Base-by-base conservation (phyloP, 192 early-diverging fungal species). In the Coemansia sp. region DNA sequence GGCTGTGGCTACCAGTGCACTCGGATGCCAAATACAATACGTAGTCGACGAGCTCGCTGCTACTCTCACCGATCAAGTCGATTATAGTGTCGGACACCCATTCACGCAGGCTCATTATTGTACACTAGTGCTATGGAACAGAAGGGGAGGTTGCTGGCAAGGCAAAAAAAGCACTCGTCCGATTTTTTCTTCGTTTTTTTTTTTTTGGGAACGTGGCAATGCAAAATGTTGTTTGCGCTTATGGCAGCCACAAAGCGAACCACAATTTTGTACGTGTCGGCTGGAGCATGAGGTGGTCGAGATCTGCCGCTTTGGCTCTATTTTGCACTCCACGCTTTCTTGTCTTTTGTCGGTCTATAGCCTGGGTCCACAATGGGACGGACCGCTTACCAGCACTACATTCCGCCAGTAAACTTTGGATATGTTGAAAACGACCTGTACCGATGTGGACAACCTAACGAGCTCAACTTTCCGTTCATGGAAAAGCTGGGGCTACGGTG, bases 401-500 rank as follows among this genome's bases (percentile, higher is more conserved):
- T 74, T 36, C 77, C 77, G 17, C 77, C 77, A 22, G 72, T 74
- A 26, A 98, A 98, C 79, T 98, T 91, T 86, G 96, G 96, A 3
- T 91, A 97, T 84, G 91, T 98, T 42, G 96, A 99, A 69, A 94
- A 95, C 62, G 89, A 95, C 65, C 84, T 99, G 15, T 99, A 96
- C 80, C 86, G 97, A 41, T 98, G 94, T 18, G 90, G 92, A 21
- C 95, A 98, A 70, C 97, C 97, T 14, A 98, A 99, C 70, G 97
- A 99, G 80, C 87, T 99, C 57, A 99, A 99, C 83, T 99, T 98
- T 72, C 97, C 97, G 0, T 97, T 98, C 66, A 84, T 99, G 57
- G 97, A 98, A 66, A 95, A 93, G 66, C 88, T 99, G 3, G 94
- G 90, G 6, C 83, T 99, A 56, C 91, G 91, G 44, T 95, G 93